Evolutionary conservation across 2,329 filamentous ascomycete species (phyloP).

Genomic region (Fusarium sp.): DNA sequence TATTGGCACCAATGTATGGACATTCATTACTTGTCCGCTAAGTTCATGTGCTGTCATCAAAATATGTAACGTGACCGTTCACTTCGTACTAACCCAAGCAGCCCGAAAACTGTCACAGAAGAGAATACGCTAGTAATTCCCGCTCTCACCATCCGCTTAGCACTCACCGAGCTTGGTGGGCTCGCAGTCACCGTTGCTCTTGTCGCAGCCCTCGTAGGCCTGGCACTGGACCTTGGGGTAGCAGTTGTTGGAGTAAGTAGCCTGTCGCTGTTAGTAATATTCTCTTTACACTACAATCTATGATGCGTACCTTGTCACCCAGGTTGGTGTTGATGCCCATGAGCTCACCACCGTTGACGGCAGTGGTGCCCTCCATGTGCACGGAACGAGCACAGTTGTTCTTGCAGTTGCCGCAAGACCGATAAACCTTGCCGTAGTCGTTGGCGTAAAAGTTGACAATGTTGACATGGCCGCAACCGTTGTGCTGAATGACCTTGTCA

Average conservation of each 20-base stretch:
- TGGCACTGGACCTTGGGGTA: constrained; percentile 40
- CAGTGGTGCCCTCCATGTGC: constrained; percentile 53
- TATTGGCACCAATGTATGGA: not conserved
- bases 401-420: constrained; percentile 39
- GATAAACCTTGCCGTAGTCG: constrained; percentile 57
- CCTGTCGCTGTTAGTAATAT: constrained; percentile 18
- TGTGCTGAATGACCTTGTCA: constrained; percentile 60
- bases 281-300: not conserved
- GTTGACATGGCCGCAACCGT: constrained; percentile 56
- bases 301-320: constrained; percentile 38
- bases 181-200: constrained; percentile 41
- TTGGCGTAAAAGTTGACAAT: constrained; percentile 54
- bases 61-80: constrained; percentile 1
- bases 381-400: constrained; percentile 55
- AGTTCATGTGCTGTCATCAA: not conserved
- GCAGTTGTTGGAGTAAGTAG: constrained; percentile 43
- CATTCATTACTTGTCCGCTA: not conserved
- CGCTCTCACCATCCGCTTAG: constrained; percentile 22
- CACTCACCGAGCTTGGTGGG: constrained; percentile 41
- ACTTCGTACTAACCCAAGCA: not conserved
- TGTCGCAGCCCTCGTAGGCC: constrained; percentile 42
- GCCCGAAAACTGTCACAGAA: not conserved
- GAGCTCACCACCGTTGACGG: constrained; percentile 51
- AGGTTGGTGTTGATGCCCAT: constrained; percentile 54
- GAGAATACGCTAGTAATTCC: not conserved